A percentile compares a stretch with the other conserved stretches of the same genome.
Conservation (phyloP, 768 basidiomycete species). For the Pulveroboletus sp. region DNA sequence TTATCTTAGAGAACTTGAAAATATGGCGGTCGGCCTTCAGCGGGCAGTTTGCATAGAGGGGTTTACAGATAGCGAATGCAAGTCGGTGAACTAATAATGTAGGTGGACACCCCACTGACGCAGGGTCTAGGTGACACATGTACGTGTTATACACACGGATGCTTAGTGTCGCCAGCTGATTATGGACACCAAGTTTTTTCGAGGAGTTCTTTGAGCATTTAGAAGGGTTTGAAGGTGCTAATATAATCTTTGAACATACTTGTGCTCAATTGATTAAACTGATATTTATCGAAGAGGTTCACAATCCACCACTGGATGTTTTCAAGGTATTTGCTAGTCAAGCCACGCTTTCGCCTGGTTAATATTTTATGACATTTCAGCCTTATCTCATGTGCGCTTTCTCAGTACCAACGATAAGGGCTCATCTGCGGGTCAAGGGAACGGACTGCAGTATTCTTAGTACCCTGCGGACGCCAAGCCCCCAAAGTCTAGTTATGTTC, state of each 20-base stretch:
- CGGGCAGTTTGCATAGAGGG: constrained; percentile 39
- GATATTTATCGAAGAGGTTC: constrained; percentile 14
- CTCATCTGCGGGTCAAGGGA: background rate
- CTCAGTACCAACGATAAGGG: constrained; percentile 19
- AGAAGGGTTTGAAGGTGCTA: constrained; percentile 25
- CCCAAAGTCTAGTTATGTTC: constrained; percentile 53
- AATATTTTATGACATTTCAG: constrained; percentile 6
- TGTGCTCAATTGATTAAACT: background rate
- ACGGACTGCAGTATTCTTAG: too few species aligned
- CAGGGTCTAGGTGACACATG: constrained; percentile 22
- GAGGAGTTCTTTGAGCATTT: constrained; percentile 28
- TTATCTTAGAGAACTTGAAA: constrained; percentile 38
- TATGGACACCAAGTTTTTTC: constrained; percentile 16
- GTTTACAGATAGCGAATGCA: constrained; percentile 42
- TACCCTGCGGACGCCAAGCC: constrained; percentile 17
- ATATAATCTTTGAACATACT: too few species aligned
- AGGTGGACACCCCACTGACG: background rate
- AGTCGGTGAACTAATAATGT: constrained; percentile 22
- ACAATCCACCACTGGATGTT: constrained; percentile 23
- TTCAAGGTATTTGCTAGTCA: constrained; percentile 17
- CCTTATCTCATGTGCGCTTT: constrained; percentile 25
- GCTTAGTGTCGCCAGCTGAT: background rate
- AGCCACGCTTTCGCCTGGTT: too few species aligned
- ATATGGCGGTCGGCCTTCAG: constrained; percentile 38
- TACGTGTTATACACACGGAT: constrained; percentile 2